Conservation (phyloP, 345 rosid species). For the Syzygium aqueum region DNA sequence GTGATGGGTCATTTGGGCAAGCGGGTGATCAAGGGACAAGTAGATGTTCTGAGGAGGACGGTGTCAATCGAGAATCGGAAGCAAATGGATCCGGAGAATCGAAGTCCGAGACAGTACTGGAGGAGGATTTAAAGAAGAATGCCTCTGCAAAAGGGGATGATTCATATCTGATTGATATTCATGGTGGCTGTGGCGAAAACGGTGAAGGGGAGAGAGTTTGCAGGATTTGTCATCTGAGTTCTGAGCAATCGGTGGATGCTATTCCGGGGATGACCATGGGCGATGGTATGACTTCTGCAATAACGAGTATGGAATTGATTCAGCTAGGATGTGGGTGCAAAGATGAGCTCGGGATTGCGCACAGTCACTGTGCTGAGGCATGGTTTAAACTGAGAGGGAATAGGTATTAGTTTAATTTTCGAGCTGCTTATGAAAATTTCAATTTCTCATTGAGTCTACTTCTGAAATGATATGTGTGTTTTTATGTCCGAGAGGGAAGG, state of each 20-base stretch:
- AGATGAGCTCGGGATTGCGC: slow-evolving; percentile 81
- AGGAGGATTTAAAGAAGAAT: not conserved
- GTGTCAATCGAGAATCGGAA: not conserved
- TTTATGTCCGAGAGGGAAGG: not conserved
- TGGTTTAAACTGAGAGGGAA: slow-evolving; percentile 93
- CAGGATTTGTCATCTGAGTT: slow-evolving; percentile 78
- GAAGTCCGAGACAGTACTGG: not conserved
- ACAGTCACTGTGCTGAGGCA: slow-evolving; percentile 74
- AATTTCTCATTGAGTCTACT: not conserved
- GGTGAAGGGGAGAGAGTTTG: slow-evolving; percentile 55
- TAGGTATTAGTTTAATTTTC: slow-evolving; percentile 36
- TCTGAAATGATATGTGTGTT: not conserved
- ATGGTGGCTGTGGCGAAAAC: slow-evolving; percentile 16
- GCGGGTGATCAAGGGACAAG: not conserved
- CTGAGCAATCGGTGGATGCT: slow-evolving; percentile 37
- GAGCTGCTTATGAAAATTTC: not conserved
- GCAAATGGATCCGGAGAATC: not conserved
- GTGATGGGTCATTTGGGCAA: not conserved
- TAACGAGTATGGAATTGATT: slow-evolving; percentile 29
- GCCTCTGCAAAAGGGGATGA: slow-evolving; percentile 11
- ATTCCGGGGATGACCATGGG: not conserved
- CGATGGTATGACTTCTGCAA: not conserved
- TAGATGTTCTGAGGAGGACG: not conserved
- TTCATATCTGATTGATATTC: slow-evolving; percentile 36
- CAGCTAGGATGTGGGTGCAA: slow-evolving; percentile 89